phyloP scores from a whole-genome alignment of 352 stramenopile genomes.

The Globisporangium cystogenes region DNA sequence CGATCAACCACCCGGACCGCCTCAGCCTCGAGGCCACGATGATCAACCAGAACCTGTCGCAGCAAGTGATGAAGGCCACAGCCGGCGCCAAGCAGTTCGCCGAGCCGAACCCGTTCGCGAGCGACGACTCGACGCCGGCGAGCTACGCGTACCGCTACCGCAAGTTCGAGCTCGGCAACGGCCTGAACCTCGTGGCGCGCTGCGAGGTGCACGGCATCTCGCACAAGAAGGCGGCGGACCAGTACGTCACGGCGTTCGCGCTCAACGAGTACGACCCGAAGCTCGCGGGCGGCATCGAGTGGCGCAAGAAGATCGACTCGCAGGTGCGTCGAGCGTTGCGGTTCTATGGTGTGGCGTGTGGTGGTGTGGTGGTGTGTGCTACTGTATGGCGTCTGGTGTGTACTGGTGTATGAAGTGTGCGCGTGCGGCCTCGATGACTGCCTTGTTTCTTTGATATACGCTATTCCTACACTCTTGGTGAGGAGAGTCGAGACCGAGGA shows the following conservation, averaged over 20 bases:
- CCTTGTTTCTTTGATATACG: slow-evolving; percentile 37
- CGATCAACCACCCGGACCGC: slow-evolving; percentile 95
- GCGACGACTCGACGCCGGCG: slow-evolving; percentile 91
- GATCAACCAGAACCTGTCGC: slow-evolving; percentile 99
- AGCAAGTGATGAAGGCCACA: slow-evolving; percentile 91
- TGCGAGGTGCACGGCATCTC: slow-evolving; percentile 94
- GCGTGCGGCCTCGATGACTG: slow-evolving; percentile 58
- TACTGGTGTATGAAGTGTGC: background rate
- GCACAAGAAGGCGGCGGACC: slow-evolving; percentile 79
- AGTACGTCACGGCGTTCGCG: slow-evolving; percentile 94
- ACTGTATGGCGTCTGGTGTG: too few relatives aligned
- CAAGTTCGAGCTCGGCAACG: slow-evolving; percentile 92
- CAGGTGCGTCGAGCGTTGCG: slow-evolving; percentile 34
- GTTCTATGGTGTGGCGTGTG: slow-evolving; percentile 13
- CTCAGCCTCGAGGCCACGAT: slow-evolving; percentile 96
- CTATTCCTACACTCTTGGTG: slow-evolving; percentile 35
- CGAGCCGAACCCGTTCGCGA: slow-evolving; percentile 92
- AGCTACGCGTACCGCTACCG: slow-evolving; percentile 96
- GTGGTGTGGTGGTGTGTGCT: slow-evolving; percentile 10
- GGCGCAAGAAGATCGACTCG: slow-evolving; percentile 97
- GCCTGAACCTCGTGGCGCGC: slow-evolving; percentile 88
- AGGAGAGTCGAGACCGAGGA: slow-evolving; percentile 24
- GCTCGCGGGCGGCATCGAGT: slow-evolving; percentile 83
- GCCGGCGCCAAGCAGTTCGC: slow-evolving; percentile 58
- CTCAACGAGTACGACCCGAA: slow-evolving; percentile 98